phyloP scores from a whole-genome alignment of 805 yeast species.

The Kluyveromyces nonfermentans region DNA sequence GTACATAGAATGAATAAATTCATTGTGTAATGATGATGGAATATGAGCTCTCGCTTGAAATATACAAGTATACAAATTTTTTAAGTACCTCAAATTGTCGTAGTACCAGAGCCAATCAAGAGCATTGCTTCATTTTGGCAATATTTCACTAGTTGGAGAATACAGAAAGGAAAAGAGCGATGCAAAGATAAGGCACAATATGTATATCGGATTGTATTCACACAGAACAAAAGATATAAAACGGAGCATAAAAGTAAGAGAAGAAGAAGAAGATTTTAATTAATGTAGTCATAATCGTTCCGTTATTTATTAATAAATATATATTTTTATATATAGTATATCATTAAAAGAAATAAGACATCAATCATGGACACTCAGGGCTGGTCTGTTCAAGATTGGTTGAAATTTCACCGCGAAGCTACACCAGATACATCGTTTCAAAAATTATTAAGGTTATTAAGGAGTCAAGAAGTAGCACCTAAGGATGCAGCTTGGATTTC shows the following conservation, averaged over 20 bases:
- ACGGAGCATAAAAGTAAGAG: neutral
- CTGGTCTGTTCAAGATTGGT: constrained; percentile 81
- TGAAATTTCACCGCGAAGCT: constrained; percentile 50
- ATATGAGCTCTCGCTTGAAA: neutral
- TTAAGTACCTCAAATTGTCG: neutral
- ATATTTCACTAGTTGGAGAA: neutral
- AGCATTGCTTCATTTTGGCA: neutral
- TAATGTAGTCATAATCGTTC: too few relatives aligned
- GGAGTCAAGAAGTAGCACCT: constrained; percentile 37
- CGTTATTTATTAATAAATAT: too few relatives aligned
- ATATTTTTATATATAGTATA: neutral
- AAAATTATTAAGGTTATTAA: constrained; percentile 37
- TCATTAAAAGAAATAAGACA: neutral
- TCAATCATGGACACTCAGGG: constrained; percentile 34
- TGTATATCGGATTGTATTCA: neutral
- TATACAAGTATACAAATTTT: too few relatives aligned
- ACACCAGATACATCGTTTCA: constrained; percentile 53
- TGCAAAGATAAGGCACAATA: neutral
- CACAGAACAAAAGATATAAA: neutral
- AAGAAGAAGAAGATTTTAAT: too few relatives aligned
- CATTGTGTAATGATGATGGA: neutral
- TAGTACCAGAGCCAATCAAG: neutral
- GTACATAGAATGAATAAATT: too few relatives aligned
- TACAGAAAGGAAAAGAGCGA: neutral
- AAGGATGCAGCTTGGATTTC: constrained; percentile 92